Base-by-base conservation (phyloP, 1,284 basidiomycete species). In the Ceratobasidium papillatum region DNA sequence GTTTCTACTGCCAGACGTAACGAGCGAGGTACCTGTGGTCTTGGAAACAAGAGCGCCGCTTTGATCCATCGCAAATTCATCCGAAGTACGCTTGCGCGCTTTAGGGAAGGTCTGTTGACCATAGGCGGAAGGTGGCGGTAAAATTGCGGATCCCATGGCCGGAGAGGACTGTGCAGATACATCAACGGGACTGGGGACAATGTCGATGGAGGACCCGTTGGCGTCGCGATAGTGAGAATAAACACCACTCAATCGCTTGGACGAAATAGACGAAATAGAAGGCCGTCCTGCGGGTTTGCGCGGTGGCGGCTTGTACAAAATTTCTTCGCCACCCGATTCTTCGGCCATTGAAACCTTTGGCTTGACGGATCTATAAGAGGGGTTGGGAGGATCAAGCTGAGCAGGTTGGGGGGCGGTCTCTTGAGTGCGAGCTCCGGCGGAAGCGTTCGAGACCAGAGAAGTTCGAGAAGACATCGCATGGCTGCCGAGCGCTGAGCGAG, bases 281-380 rank as follows among this genome's bases (percentile, higher is more conserved):
- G 76, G 76, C 12, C 68, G 65, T 7, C 56, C 61, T 61, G 65
- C 51, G 34, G 74, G 64, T 52, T 66, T 75, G 49, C 74, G 76
- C 76, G 43, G 82, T 80, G 36, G 84, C 79, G 9, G 82, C 77
- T 90, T 89, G 75, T 92, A 94, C 17, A 93, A 83, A 78, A 94
- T 92, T 81, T 94, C 92, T 82, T 94, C 91, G 59, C 91, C 91
- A 14, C 92, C 91, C 79, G 91, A 93, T 81, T 94, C 93, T 76
- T 91, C 90, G 11, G 91, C 87, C 75, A 88, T 86, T 1, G 91
- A 93, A 76, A 87, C 87, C 63, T 86, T 86, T 54, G 84, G 79
- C 61, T 90, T 87, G 69, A 91, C 81, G 12, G 87, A 80, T 30
- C 86, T 87, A 30, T 61, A 56, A 36, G n/a, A 49, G 43, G 51